Evolutionary conservation across 768 basidiomycete genomes (phyloP).

Genomic region (Hericium alpestre): DNA sequence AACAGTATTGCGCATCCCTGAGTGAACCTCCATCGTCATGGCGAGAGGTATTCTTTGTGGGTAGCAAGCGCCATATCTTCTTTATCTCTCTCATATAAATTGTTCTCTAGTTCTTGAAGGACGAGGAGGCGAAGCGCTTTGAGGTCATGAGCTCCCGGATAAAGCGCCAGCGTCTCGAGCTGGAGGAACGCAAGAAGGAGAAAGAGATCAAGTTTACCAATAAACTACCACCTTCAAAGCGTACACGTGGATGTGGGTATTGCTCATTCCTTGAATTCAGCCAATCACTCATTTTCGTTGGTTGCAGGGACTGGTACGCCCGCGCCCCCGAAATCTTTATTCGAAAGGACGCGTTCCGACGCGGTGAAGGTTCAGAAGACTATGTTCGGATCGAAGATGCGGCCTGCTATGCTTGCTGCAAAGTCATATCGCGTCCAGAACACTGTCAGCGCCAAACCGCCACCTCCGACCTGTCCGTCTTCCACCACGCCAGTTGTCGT

Average conservation of each 20-base stretch:
- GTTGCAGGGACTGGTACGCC: conserved; percentile 23
- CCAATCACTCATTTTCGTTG: conserved; percentile 8
- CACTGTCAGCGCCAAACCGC: conserved; percentile 12
- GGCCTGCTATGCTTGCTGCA: conserved; percentile 42
- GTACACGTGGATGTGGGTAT: conserved; percentile 45
- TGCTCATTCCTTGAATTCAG: conserved; percentile 1
- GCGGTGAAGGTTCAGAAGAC: conserved; percentile 58
- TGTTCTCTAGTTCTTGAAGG: conserved; percentile 24
- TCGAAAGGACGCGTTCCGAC: conserved; percentile 68
- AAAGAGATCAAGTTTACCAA: conserved; percentile 69
- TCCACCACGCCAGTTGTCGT: conserved; percentile 14
- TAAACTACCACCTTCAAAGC: conserved; percentile 55
- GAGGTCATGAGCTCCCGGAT: conserved; percentile 54
- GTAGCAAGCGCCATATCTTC: conserved; percentile 6
- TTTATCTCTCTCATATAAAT: conserved; percentile 4
- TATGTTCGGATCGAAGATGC: conserved; percentile 40
- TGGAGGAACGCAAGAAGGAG: conserved; percentile 66
- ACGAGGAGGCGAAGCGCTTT: conserved; percentile 51
- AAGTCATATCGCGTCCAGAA: conserved; percentile 31
- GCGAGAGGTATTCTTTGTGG: conserved; percentile 11
- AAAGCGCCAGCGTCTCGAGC: conserved; percentile 56
- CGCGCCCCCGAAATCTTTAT: conserved; percentile 50
- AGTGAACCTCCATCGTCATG: not conserved
- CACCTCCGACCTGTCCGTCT: conserved; percentile 22
- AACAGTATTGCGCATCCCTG: conserved; percentile 1